These are phyloP conservation scores for Singerocomus rubriflavus DNA, from an alignment of 1,284 basidiomycete genomes.

Conservation along the genomic window DNA sequence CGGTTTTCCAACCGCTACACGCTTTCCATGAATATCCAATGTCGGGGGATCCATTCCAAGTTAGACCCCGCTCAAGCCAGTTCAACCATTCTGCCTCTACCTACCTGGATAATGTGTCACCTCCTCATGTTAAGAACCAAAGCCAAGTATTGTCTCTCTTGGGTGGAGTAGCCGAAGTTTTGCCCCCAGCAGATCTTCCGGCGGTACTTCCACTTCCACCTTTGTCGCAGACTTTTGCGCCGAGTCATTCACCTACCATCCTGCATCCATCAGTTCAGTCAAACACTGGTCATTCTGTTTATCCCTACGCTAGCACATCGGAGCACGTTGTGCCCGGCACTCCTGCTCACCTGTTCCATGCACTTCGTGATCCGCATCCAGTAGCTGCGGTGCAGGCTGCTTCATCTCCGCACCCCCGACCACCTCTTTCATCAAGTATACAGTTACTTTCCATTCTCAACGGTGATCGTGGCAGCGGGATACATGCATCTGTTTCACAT, in stretches of 20 bases:
- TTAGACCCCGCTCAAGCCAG: slow-evolving; percentile 60
- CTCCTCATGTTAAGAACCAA: slow-evolving; percentile 33
- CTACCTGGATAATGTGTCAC: slow-evolving; percentile 26
- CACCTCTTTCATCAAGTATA: slow-evolving; percentile 22
- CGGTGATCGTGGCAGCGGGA: slow-evolving; percentile 21
- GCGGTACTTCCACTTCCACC: slow-evolving; percentile 14
- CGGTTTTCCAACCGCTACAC: slow-evolving; percentile 10
- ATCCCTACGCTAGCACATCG: slow-evolving; percentile 14
- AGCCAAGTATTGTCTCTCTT: slow-evolving; percentile 46
- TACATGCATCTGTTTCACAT: slow-evolving; percentile 11
- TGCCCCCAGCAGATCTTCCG: slow-evolving; percentile 6
- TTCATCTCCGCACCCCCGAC: slow-evolving; percentile 16
- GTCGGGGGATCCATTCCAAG: slow-evolving; percentile 45
- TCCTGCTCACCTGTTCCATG: slow-evolving; percentile 6
- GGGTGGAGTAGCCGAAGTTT: slow-evolving; percentile 17
- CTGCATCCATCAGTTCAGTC: slow-evolving; percentile 18
- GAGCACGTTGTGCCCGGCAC: slow-evolving; percentile 12
- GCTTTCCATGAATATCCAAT: slow-evolving; percentile 11
- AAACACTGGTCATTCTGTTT: slow-evolving; percentile 13
- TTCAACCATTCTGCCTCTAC: slow-evolving; percentile 35
- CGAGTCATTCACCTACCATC: slow-evolving; percentile 16
- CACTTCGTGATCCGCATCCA: slow-evolving; percentile 9
- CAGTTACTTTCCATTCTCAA: slow-evolving; percentile 38
- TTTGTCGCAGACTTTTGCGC: slow-evolving; percentile 14
- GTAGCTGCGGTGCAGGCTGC: slow-evolving; percentile 8